Evolutionary conservation across 768 basidiomycete species (phyloP).

Genomic region (Leccinum uliginosum): DNA sequence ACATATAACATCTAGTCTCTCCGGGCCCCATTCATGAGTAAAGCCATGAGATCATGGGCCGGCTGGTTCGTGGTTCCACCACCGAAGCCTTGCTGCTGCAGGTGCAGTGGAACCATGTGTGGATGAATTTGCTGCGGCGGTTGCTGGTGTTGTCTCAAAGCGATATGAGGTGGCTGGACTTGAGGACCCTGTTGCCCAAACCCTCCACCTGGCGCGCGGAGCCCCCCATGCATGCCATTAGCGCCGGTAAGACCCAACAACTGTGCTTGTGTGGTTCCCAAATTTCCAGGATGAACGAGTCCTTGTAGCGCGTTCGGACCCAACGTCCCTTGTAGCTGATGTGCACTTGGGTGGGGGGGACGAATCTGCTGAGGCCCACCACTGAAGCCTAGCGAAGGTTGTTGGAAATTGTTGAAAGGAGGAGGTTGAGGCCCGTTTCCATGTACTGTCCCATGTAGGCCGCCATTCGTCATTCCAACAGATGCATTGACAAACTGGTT

Average conservation of each 20-base stretch:
- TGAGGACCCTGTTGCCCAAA: conserved; percentile 32
- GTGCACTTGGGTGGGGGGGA: conserved; percentile 41
- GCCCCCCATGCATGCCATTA: conserved; percentile 41
- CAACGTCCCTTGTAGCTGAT: conserved; percentile 46
- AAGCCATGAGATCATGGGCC: conserved; percentile 75
- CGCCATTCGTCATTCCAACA: conserved; percentile 44
- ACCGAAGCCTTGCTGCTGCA: conserved; percentile 55
- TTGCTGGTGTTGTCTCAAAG: conserved; percentile 32
- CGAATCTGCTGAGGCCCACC: conserved; percentile 43
- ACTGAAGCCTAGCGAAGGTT: conserved; percentile 42
- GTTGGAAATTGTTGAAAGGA: conserved; percentile 52
- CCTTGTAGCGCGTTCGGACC: conserved; percentile 48
- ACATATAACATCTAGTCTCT: conserved; percentile 45
- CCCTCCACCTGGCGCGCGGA: conserved; percentile 46
- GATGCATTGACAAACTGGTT: conserved; percentile 48
- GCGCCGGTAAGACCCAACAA: conserved; percentile 44
- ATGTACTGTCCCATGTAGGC: conserved; percentile 44
- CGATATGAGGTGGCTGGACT: conserved; percentile 27
- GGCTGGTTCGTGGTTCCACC: conserved; percentile 49
- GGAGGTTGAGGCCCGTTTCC: conserved; percentile 43
- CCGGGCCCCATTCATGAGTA: conserved; percentile 70
- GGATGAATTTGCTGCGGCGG: conserved; percentile 53
- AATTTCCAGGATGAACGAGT: conserved; percentile 47
- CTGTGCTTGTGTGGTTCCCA: conserved; percentile 48
- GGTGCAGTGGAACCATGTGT: conserved; percentile 48